phyloP scores from a whole-genome alignment of 2,329 filamentous ascomycete genomes.

The Tolypocladium paradoxum region DNA sequence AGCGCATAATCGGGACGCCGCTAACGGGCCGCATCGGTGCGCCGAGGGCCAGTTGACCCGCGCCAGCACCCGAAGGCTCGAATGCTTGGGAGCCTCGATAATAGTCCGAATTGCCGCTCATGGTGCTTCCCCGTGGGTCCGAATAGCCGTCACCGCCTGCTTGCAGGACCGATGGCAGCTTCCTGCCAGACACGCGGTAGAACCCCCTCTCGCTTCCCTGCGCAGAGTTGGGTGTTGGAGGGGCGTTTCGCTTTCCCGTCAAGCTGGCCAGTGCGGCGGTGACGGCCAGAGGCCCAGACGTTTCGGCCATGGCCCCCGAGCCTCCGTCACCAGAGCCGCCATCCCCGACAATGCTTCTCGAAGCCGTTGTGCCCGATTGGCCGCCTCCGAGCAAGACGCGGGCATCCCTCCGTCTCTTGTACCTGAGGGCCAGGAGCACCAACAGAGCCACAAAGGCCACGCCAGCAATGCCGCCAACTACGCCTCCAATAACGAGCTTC shows the following conservation, averaged over 20 bases:
- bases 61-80: constrained; percentile 20
- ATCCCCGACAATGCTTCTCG: constrained; percentile 2
- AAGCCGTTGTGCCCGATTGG: constrained; percentile 15
- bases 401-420: constrained; percentile 40
- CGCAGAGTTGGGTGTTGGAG: constrained; percentile 19
- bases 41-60: constrained; percentile 39
- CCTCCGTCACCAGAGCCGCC: constrained; percentile 7
- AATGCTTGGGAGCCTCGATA: constrained; percentile 43
- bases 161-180: constrained; percentile 51
- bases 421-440: constrained; percentile 41
- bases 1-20: constrained; percentile 48
- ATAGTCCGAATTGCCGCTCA: constrained; percentile 40
- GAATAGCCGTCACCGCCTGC: constrained; percentile 53
- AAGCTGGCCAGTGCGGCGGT: constrained; percentile 38
- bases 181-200: constrained; percentile 54
- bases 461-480: constrained; percentile 48
- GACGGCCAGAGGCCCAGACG: constrained; percentile 28
- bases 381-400: constrained; percentile 32
- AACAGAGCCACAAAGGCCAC: constrained; percentile 45
- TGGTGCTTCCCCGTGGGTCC: constrained; percentile 32
- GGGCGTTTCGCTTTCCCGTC: constrained; percentile 26
- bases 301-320: constrained; percentile 33
- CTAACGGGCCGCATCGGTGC: constrained; percentile 50
- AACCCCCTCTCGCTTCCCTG: constrained; percentile 43
- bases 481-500: constrained; percentile 40